Evolutionary conservation across 805 yeast genomes (phyloP).

Genomic region (Yarrowia sp.): DNA sequence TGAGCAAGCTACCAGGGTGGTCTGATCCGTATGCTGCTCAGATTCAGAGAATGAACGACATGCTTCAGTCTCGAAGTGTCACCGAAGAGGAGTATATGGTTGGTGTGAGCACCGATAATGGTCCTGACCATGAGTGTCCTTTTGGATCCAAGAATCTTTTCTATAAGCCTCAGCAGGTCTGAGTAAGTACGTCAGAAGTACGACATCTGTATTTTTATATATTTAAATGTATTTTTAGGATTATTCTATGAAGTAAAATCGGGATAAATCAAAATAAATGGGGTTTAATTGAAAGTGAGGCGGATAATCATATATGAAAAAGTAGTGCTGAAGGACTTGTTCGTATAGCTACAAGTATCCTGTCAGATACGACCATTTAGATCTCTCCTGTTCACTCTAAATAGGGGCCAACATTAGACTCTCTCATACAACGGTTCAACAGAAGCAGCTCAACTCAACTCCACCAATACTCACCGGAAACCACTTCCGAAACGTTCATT

Average conservation of each 20-base stretch:
- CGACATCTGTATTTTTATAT: not conserved
- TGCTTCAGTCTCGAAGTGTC: not conserved
- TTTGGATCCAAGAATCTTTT: constrained; percentile 5
- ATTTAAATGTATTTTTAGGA: not conserved
- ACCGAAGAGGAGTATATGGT: not conserved
- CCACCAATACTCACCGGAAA: too few relatives aligned
- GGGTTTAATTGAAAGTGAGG: too few relatives aligned
- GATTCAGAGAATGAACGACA: not conserved
- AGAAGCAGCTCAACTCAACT: too few relatives aligned
- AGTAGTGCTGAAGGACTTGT: too few relatives aligned
- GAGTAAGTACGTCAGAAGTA: too few relatives aligned
- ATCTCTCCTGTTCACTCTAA: too few relatives aligned
- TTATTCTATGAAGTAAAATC: not conserved
- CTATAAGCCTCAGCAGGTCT: not conserved
- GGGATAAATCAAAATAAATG: not conserved
- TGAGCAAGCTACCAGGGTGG: not conserved
- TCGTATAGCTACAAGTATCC: too few relatives aligned
- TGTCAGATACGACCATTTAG: too few relatives aligned
- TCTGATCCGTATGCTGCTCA: not conserved
- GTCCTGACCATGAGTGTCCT: constrained; percentile 8
- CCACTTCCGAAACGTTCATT: too few relatives aligned
- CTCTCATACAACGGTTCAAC: not conserved
- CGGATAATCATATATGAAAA: too few relatives aligned
- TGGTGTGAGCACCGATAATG: not conserved
- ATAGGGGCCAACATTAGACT: too few relatives aligned